These are phyloP conservation scores for Pseudonitzschia delicatissima DNA, from an alignment of 108 stramenopile genomes.

Conservation along the genomic window DNA sequence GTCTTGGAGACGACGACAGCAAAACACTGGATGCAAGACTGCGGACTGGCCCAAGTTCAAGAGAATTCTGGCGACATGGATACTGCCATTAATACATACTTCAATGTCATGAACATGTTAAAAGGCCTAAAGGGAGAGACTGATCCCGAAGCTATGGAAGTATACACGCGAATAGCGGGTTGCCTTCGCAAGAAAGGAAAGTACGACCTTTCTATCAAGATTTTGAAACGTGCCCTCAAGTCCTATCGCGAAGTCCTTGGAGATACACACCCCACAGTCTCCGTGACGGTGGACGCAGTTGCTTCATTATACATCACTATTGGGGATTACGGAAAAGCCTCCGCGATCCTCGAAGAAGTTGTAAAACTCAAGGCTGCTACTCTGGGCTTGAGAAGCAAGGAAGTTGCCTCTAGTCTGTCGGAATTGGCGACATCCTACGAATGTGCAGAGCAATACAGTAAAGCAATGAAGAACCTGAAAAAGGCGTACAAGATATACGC, in stretches of 20 bases:
- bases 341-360: slow-evolving; percentile 55
- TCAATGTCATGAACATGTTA: slow-evolving; percentile 42
- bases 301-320: slow-evolving; percentile 47
- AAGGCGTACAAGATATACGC: slow-evolving; percentile 58
- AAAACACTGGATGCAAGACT: slow-evolving; percentile 37
- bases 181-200: slow-evolving; percentile 42
- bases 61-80: slow-evolving; percentile 48
- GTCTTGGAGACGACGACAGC: slow-evolving; percentile 55
- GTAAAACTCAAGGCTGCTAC: slow-evolving; percentile 64
- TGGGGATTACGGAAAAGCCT: slow-evolving; percentile 57
- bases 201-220: slow-evolving; percentile 51
- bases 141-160: slow-evolving; percentile 31
- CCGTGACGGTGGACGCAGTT: slow-evolving; percentile 56
- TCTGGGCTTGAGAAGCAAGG: slow-evolving; percentile 38
- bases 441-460: slow-evolving; percentile 46
- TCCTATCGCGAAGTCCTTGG: slow-evolving; percentile 51
- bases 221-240: slow-evolving; percentile 54
- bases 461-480: slow-evolving; percentile 58
- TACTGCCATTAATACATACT: slow-evolving; percentile 38
- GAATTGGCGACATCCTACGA: slow-evolving; percentile 56
- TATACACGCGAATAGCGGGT: slow-evolving; percentile 29
- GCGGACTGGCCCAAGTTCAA: slow-evolving; percentile 39
- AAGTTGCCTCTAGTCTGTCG: slow-evolving; percentile 44
- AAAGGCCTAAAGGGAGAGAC: slow-evolving; percentile 44
- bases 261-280: slow-evolving; percentile 44